Evolutionary conservation across 2,329 filamentous ascomycete genomes (phyloP).

Genomic region (Fusarium liriodendri): DNA sequence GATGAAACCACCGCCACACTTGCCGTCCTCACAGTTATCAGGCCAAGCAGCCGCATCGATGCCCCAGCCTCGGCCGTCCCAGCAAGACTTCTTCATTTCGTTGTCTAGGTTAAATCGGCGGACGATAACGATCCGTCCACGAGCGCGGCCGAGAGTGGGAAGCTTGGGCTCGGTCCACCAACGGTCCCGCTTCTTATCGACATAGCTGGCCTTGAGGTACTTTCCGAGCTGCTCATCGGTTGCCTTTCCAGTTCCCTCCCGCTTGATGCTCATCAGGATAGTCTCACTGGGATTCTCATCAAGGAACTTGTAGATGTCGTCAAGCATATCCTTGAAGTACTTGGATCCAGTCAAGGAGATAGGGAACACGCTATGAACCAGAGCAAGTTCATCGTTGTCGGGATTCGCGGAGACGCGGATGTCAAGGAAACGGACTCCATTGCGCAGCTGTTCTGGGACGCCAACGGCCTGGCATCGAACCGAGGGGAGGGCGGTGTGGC

Average conservation of each 20-base stretch:
- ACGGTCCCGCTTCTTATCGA: constrained; percentile 62
- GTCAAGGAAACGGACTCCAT: constrained; percentile 95
- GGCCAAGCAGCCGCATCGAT: constrained; percentile 79
- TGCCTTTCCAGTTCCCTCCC: constrained; percentile 85
- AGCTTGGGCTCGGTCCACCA: constrained; percentile 86
- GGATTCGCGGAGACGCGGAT: constrained; percentile 74
- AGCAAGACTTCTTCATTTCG: constrained; percentile 59
- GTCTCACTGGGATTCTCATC: constrained; percentile 82
- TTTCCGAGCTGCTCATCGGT: constrained; percentile 83
- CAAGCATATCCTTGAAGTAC: constrained; percentile 79
- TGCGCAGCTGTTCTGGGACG: constrained; percentile 81
- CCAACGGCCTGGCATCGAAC: constrained; percentile 91
- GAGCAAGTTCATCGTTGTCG: constrained; percentile 74
- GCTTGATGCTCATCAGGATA: constrained; percentile 88
- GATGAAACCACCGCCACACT: constrained; percentile 76
- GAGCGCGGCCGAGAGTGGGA: constrained; percentile 80
- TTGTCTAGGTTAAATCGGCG: constrained; percentile 80
- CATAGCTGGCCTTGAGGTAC: constrained; percentile 80
- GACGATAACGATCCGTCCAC: constrained; percentile 86
- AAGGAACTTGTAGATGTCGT: constrained; percentile 80
- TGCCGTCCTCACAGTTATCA: constrained; percentile 86
- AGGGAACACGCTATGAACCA: constrained; percentile 93
- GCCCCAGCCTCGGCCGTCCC: constrained; percentile 64
- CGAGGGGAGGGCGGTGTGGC: constrained; percentile 85
- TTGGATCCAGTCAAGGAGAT: constrained; percentile 85